Evolutionary conservation across 805 yeast species (phyloP).

Genomic region (Schwanniomyces sp.): DNA sequence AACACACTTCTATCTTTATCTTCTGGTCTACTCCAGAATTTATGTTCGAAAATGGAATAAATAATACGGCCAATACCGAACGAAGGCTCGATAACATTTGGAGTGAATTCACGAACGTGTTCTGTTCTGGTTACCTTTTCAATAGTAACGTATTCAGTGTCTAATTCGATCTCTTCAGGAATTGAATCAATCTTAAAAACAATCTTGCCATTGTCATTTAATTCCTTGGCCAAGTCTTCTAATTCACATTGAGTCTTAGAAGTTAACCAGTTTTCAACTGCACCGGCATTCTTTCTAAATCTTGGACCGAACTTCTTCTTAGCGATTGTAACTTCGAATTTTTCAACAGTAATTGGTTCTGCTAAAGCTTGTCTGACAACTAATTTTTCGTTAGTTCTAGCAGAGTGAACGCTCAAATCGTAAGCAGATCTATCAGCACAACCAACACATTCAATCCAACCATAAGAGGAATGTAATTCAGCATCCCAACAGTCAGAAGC

Average conservation of each 20-base stretch:
- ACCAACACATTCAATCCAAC: conserved; percentile 99
- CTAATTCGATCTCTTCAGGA: conserved; percentile 67
- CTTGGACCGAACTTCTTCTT: conserved; percentile 97
- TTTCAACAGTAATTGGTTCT: conserved; percentile 80
- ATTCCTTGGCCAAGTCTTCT: conserved; percentile 71
- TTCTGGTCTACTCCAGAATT: conserved; percentile 93
- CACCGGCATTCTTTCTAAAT: conserved; percentile 95
- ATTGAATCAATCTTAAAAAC: conserved; percentile 66
- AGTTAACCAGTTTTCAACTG: conserved; percentile 77
- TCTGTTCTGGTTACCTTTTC: conserved; percentile 78
- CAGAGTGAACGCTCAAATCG: conserved; percentile 93
- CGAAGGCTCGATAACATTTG: conserved; percentile 98
- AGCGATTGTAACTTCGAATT: conserved; percentile 80
- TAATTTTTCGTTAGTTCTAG: conserved; percentile 90
- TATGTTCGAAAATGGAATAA: conserved; percentile 90
- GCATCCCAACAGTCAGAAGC: conserved; percentile 99
- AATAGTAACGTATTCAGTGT: conserved; percentile 67
- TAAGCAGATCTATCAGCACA: conserved; percentile 99
- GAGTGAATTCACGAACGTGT: conserved; percentile 92
- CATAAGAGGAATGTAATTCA: conserved; percentile 91
- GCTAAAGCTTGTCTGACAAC: conserved; percentile 90
- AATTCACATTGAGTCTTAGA: conserved; percentile 82
- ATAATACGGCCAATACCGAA: conserved; percentile 98
- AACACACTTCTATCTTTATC: conserved; percentile 80
- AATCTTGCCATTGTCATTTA: conserved; percentile 61